Evolutionary conservation across 805 yeast genomes (phyloP), one percentile per base, ranked within the genome.

Genomic region (Hanseniaspora valbyensis): DNA sequence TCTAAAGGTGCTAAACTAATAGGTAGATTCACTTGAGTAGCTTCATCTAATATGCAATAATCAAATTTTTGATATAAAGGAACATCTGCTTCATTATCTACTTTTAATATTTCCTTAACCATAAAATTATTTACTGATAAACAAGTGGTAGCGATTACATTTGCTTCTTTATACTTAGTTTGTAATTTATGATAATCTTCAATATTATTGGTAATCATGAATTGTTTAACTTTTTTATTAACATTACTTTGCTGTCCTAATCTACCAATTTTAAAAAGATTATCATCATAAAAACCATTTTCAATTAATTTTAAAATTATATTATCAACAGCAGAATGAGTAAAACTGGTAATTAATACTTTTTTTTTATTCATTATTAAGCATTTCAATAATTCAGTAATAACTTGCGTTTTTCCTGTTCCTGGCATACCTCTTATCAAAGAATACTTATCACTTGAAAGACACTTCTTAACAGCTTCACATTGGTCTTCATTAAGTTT

Each of bases 371-470:
- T 65, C 2, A 58, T 26, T 2, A 80, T 81, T 26, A 92, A 61
- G 37, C 75, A 68, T 52, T 74, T 71, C 39, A 89, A 81, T 16
- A 92, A 59, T 42, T 81, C 79, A 0, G 94, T 83, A 49, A 92
- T 88, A 0, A 89, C 83, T 0, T 97, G 87, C 1, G 96, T 87
- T 60, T 87, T 87, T 9, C 96, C 98, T 0, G 97, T 92, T 3
- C 98, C 98, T 0, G 98, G 98, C 98, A 92, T 92, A 0, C 98
- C 98, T 53, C 90, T 67, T 18, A 92, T 75, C 57, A 92, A 69
- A 3, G 89, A 71, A 60, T 85, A 92, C 61, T 89, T 95, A 49
- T 78, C 62, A 0, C 92, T 74, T 14, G 72, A 63, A 43, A 87
- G 61, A 0, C 80, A 85, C 53, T 71, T 75, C 14, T 77, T 73